Evolutionary conservation across 148 eudicot species (phyloP).

Genomic region (Vaccinium darrowii): DNA sequence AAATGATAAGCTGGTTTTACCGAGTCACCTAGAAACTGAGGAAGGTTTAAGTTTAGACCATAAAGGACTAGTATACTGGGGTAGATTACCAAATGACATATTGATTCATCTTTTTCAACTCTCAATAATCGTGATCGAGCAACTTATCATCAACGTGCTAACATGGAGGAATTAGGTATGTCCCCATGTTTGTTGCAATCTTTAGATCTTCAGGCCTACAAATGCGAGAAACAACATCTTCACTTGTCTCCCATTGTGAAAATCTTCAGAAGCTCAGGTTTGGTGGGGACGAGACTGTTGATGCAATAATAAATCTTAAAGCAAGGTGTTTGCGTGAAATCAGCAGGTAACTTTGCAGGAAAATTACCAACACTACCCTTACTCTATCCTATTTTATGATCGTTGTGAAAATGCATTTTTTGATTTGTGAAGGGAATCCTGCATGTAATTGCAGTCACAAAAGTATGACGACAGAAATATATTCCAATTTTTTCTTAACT

Average conservation of each 20-base stretch:
- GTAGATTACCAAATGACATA: constrained; percentile 63
- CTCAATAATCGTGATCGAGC: constrained; percentile 73
- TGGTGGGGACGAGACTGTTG: constrained; percentile 78
- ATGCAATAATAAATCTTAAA: constrained; percentile 51
- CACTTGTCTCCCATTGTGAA: constrained; percentile 59
- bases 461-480: too few relatives aligned
- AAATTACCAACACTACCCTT: constrained; percentile 66
- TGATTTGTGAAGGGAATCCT: too few relatives aligned
- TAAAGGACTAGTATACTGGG: constrained; percentile 57
- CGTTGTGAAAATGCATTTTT: too few relatives aligned
- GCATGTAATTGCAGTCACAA: too few relatives aligned
- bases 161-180: constrained; percentile 53
- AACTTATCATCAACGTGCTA: constrained; percentile 60
- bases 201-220: constrained; percentile 73
- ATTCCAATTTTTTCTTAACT: too few relatives aligned
- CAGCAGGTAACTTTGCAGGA: constrained; percentile 69
- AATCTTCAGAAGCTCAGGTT: constrained; percentile 63
- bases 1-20: constrained; percentile 30
- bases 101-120: constrained; percentile 44
- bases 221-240: constrained; percentile 41
- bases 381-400: constrained; percentile 27
- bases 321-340: constrained; percentile 63
- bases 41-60: constrained; percentile 22
- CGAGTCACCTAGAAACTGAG: constrained; percentile 31
- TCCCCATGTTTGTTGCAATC: constrained; percentile 75